These are phyloP conservation scores for Eucalyptus erythrocorys DNA, from an alignment of 345 rosid genomes.

Conservation along the genomic window DNA sequence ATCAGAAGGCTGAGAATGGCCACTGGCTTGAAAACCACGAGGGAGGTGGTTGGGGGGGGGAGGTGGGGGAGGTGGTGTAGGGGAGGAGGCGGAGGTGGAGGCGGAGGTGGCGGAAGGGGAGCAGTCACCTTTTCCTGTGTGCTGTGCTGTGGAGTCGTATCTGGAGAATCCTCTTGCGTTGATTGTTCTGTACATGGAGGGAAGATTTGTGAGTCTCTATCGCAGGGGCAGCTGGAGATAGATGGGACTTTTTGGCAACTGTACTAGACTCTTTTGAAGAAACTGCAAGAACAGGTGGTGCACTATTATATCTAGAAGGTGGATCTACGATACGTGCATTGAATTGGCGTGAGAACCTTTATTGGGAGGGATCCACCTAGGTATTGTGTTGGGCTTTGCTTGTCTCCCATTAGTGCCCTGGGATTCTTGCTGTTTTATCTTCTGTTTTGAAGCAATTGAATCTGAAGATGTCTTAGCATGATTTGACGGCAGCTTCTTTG, in stretches of 20 bases:
- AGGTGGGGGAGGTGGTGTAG: slow-evolving; percentile 8
- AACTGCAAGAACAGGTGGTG: slow-evolving; percentile 57
- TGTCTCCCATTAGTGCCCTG: slow-evolving; percentile 39
- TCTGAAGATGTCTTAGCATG: slow-evolving; percentile 43
- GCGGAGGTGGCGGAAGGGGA: slow-evolving; percentile 10
- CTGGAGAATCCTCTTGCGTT: background rate
- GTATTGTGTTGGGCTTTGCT: slow-evolving; percentile 63
- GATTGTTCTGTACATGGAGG: slow-evolving; percentile 15
- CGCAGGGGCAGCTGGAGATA: slow-evolving; percentile 12
- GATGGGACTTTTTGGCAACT: slow-evolving; percentile 15
- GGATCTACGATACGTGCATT: slow-evolving; percentile 76
- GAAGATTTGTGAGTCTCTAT: slow-evolving; percentile 24
- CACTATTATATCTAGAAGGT: slow-evolving; percentile 68
- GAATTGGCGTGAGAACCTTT: slow-evolving; percentile 72
- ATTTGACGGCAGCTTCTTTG: slow-evolving; percentile 31
- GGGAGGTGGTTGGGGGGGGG: slow-evolving; percentile 7
- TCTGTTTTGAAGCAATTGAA: slow-evolving; percentile 30
- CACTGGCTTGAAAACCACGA: background rate
- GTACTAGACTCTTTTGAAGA: slow-evolving; percentile 42
- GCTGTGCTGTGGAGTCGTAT: slow-evolving; percentile 1
- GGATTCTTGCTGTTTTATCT: slow-evolving; percentile 54
- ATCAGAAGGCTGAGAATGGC: background rate
- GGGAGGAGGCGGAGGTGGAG: background rate
- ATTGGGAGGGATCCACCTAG: slow-evolving; percentile 86
- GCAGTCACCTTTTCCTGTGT: slow-evolving; percentile 7